Conservation (phyloP, 306 rosid genomes). For the Potentilla sterilis region DNA sequence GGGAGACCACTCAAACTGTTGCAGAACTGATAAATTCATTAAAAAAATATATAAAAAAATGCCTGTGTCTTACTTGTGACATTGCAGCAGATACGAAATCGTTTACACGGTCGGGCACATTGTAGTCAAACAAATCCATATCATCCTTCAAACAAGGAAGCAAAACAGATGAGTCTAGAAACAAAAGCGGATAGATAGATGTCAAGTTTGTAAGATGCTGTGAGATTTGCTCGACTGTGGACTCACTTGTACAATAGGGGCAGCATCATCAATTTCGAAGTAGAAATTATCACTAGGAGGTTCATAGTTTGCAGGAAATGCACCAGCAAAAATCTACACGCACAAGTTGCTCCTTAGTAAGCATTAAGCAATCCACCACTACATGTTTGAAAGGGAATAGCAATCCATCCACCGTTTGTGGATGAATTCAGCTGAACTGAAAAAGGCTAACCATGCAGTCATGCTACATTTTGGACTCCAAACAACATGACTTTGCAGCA, state of each 20-base stretch:
- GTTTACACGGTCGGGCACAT: conserved; percentile 65
- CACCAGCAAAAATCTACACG: conserved; percentile 68
- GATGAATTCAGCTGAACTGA: neutral
- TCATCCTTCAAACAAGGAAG: conserved; percentile 56
- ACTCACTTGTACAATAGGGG: conserved; percentile 70
- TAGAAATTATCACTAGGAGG: conserved; percentile 62
- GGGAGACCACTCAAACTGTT: neutral
- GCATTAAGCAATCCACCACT: neutral
- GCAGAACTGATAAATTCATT: neutral
- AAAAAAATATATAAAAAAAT: neutral
- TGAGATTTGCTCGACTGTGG: conserved; percentile 9
- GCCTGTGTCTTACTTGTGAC: conserved; percentile 51
- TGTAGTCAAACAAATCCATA: conserved; percentile 62
- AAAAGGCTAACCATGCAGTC: neutral
- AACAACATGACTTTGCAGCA: neutral
- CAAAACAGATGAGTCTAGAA: neutral
- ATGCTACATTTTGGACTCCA: too few relatives aligned
- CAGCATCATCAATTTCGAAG: conserved; percentile 57
- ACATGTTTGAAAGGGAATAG: neutral
- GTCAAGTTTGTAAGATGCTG: conserved; percentile 7
- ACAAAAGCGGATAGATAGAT: neutral
- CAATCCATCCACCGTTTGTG: neutral
- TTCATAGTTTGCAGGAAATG: conserved; percentile 69
- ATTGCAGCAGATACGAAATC: conserved; percentile 75
- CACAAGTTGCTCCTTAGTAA: neutral